Base-by-base conservation (phyloP, 225 moss, liverwort and hornwort genomes). In the Ulota crispa region DNA sequence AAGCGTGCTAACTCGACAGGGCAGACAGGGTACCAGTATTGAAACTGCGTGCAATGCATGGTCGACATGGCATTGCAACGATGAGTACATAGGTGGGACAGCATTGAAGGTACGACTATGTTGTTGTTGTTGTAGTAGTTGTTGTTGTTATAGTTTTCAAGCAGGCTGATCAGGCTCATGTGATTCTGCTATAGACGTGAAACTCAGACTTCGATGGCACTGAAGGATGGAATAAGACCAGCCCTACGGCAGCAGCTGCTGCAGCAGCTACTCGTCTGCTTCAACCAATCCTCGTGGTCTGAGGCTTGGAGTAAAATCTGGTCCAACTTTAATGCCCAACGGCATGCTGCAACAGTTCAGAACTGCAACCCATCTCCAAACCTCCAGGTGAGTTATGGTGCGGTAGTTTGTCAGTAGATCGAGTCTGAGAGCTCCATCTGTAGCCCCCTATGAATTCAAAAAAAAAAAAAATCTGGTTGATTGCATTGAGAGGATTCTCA, bases 21-120 rank as follows among this genome's bases (percentile, higher is more conserved):
- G 26, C 73, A 73, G 84, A 45, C 73, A 77, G 68, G 83, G 56
- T 81, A 69, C 81, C 56, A 47, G 73, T 68, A 73, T 78, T 47
- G 28, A 74, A 72, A 60, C 15, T 80, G 74, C 56, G 16, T 78
- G 81, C 78, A 74, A 73, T 64, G 81, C 81, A 64, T 64, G 69
- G 68, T 34, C 34, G 67, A 55, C 45, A 64, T 81, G 36, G 60
- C 72, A 66, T 71, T 77, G 83, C 72, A 61, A 80, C 42, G 75
- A 68, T 30, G 77, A 69, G 68, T 73, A 56, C 74, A 78, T 57
- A 50, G 81, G 84, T 84, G 87, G 87, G 87, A 84, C 84, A 84
- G 84, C 84, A 84, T 84, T 76, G 82, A 81, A 81, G 81, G 78
- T 81, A 74, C 74, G 87, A 45, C 50, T 69, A 52, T 61, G 68